Percentiles rank a stretch among this genome's conserved stretches.
These are phyloP conservation scores for Nakazawaea holstii DNA, from an alignment of 805 yeast genomes.

Conservation along the genomic window DNA sequence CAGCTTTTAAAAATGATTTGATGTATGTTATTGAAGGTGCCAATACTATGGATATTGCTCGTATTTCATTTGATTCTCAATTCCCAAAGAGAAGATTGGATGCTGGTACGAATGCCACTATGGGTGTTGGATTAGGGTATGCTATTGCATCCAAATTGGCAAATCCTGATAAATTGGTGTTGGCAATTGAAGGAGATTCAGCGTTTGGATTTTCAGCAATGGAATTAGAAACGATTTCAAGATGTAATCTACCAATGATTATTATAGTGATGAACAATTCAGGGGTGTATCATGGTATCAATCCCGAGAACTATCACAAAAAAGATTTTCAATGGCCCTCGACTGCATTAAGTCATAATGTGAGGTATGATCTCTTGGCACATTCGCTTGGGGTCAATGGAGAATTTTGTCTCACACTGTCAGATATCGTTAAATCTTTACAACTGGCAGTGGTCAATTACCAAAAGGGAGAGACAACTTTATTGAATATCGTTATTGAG, in stretches of 20 bases:
- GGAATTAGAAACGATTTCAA: slow-evolving; percentile 66
- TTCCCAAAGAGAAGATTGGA: slow-evolving; percentile 53
- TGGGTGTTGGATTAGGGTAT: slow-evolving; percentile 73
- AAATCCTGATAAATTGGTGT: slow-evolving; percentile 35
- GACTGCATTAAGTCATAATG: slow-evolving; percentile 52
- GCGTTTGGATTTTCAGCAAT: slow-evolving; percentile 73
- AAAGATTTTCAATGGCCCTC: slow-evolving; percentile 37
- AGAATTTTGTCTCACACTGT: slow-evolving; percentile 33
- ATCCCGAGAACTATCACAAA: slow-evolving; percentile 21
- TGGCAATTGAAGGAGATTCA: slow-evolving; percentile 70
- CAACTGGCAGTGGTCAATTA: slow-evolving; percentile 28
- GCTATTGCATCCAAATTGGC: slow-evolving; percentile 56
- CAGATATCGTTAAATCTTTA: slow-evolving; percentile 31
- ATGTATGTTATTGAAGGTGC: slow-evolving; percentile 67
- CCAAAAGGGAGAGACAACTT: slow-evolving; percentile 29
- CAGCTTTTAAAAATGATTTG: slow-evolving; percentile 24
- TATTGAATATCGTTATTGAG: slow-evolving; percentile 59
- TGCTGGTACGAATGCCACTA: slow-evolving; percentile 74
- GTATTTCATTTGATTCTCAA: slow-evolving; percentile 52
- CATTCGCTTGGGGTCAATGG: slow-evolving; percentile 55
- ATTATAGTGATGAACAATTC: slow-evolving; percentile 67
- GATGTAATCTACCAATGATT: slow-evolving; percentile 47
- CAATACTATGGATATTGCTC: slow-evolving; percentile 68
- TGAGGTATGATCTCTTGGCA: slow-evolving; percentile 54
- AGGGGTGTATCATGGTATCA: slow-evolving; percentile 66